These are phyloP conservation scores for Aphanomyces euteiches DNA, from an alignment of 352 stramenopile genomes.

Conservation along the genomic window DNA sequence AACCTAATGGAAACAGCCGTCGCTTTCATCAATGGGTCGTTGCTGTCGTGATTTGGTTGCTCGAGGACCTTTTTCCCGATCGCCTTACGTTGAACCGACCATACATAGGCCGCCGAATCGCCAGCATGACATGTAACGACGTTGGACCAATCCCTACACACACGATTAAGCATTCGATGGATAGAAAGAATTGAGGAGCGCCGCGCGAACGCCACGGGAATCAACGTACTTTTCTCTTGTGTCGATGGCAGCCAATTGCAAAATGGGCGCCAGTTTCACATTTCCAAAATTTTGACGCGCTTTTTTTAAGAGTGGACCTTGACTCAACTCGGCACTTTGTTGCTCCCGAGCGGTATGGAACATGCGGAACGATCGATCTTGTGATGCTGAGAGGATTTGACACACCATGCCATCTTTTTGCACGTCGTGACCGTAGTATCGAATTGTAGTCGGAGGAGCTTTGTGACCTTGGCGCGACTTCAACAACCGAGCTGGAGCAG, in stretches of 20 bases:
- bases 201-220: neutral
- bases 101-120: constrained; percentile 92
- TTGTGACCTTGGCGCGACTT: constrained; percentile 85
- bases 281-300: constrained; percentile 82
- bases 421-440: constrained; percentile 89
- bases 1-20: constrained; percentile 65
- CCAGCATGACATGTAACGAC: constrained; percentile 93
- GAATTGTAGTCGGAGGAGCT: constrained; percentile 77
- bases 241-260: constrained; percentile 88
- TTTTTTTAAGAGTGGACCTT: constrained; percentile 89
- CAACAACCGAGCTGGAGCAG: constrained; percentile 64
- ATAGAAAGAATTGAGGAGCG: too few species aligned
- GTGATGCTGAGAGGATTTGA: constrained; percentile 87
- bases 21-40: constrained; percentile 62
- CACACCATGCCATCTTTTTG: constrained; percentile 70
- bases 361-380: constrained; percentile 87
- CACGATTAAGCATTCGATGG: neutral
- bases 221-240: constrained; percentile 45
- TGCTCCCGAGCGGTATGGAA: constrained; percentile 89
- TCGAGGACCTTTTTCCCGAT: constrained; percentile 91
- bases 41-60: constrained; percentile 75
- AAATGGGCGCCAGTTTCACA: constrained; percentile 89
- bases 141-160: constrained; percentile 86
- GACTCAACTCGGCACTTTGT: constrained; percentile 87
- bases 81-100: constrained; percentile 88